Conservation (phyloP, 2,329 filamentous ascomycete genomes). For the Gnomoniopsis sp. region DNA sequence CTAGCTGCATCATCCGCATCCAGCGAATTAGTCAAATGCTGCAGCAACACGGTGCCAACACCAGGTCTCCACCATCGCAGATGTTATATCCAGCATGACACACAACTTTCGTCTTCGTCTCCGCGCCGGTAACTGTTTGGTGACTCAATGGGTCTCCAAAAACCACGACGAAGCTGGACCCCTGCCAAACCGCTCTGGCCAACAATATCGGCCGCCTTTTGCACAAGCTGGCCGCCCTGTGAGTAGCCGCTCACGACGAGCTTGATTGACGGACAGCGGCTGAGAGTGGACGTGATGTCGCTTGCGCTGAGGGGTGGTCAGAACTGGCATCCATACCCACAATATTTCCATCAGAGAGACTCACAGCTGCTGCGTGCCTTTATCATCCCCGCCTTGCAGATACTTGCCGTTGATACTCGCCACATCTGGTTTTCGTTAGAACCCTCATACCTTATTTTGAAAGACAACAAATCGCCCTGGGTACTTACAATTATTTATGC, state of each 20-base stretch:
- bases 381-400: slow-evolving; percentile 20
- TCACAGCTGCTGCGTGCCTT: slow-evolving; percentile 11
- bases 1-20: too few species aligned
- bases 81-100: slow-evolving; percentile 15
- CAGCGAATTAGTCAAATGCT: neutral
- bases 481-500: slow-evolving; percentile 20
- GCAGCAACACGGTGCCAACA: slow-evolving; percentile 24
- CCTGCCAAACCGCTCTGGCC: slow-evolving; percentile 13
- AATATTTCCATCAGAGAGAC: neutral
- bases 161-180: slow-evolving; percentile 24
- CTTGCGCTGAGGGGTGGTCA: neutral
- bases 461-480: neutral
- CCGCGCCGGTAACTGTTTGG: neutral
- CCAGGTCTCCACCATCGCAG: slow-evolving; percentile 18
- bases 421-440: neutral
- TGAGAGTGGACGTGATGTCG: slow-evolving; percentile 22
- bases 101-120: slow-evolving; percentile 10
- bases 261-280: slow-evolving; percentile 35
- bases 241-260: slow-evolving; percentile 38
- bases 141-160: slow-evolving; percentile 24
- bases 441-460: neutral
- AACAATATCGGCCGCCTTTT: slow-evolving; percentile 23
- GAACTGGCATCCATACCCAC: neutral
- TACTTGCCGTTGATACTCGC: slow-evolving; percentile 22
- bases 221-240: slow-evolving; percentile 27